phyloP scores from a whole-genome alignment of 139 green algal species.

The Coelastrella sp. region DNA sequence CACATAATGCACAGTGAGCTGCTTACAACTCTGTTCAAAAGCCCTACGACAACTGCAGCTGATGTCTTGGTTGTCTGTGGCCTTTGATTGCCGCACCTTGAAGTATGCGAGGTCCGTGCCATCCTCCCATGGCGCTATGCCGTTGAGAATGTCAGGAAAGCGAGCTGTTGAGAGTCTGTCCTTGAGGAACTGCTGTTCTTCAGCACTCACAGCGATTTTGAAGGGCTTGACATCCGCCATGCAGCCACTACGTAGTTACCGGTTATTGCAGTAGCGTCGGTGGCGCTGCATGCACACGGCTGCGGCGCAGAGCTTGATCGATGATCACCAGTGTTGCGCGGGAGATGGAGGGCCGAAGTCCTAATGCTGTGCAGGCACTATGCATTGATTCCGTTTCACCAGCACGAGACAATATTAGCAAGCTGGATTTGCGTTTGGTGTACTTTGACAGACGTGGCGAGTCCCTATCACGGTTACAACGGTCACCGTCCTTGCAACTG shows the following conservation, averaged over 20 bases:
- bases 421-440: too few relatives aligned
- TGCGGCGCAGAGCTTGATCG: too few relatives aligned
- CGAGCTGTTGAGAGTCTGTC: not conserved
- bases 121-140: conserved; percentile 37
- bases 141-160: conserved; percentile 15
- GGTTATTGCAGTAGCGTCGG: not conserved
- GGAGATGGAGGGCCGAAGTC: too few relatives aligned
- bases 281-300: not conserved
- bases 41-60: not conserved
- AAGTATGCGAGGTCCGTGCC: conserved; percentile 39
- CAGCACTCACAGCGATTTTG: not conserved
- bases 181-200: conserved; percentile 18
- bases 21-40: not conserved
- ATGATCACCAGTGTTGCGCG: too few relatives aligned
- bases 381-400: too few relatives aligned
- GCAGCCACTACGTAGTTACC: not conserved
- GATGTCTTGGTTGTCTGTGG: not conserved
- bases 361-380: too few relatives aligned
- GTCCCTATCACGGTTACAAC: too few relatives aligned
- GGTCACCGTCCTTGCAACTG: too few relatives aligned
- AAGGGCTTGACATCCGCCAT: not conserved
- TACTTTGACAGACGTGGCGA: too few relatives aligned
- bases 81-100: conserved; percentile 9
- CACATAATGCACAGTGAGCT: not conserved
- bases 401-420: too few relatives aligned